Evolutionary conservation across 2,329 filamentous ascomycete genomes (phyloP).

Genomic region (Aspergillus chevalieri): DNA sequence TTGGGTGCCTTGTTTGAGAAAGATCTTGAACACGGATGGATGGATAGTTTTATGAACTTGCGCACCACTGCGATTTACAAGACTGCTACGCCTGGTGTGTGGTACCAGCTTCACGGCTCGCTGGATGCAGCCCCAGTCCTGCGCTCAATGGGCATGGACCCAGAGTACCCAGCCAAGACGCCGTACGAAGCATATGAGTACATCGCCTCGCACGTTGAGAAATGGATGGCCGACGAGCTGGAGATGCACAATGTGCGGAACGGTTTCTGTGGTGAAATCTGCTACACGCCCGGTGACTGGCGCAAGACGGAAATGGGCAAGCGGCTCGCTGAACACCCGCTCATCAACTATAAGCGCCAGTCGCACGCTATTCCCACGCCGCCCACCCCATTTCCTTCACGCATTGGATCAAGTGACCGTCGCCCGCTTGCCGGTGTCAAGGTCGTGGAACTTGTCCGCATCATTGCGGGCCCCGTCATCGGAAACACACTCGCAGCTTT

Average conservation of each 20-base stretch:
- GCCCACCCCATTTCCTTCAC: slow-evolving; percentile 15
- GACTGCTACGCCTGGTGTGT: slow-evolving; percentile 37
- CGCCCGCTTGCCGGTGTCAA: slow-evolving; percentile 36
- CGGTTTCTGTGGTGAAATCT: slow-evolving; percentile 36
- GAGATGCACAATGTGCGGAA: slow-evolving; percentile 31
- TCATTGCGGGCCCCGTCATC: slow-evolving; percentile 38
- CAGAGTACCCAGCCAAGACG: slow-evolving; percentile 6
- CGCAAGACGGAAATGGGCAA: slow-evolving; percentile 37
- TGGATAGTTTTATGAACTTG: slow-evolving; percentile 26
- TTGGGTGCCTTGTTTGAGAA: slow-evolving; percentile 20
- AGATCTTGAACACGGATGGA: slow-evolving; percentile 34
- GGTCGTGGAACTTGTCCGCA: slow-evolving; percentile 37
- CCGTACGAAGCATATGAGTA: slow-evolving; percentile 2
- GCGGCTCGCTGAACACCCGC: slow-evolving; percentile 32
- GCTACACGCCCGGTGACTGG: slow-evolving; percentile 38
- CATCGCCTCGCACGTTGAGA: slow-evolving; percentile 15
- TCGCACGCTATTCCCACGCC: slow-evolving; percentile 26
- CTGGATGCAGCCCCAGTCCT: slow-evolving; percentile 39
- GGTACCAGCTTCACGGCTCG: slow-evolving; percentile 46
- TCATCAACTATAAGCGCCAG: slow-evolving; percentile 33
- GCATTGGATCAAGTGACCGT: not conserved
- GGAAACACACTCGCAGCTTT: slow-evolving; percentile 39
- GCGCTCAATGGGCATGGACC: slow-evolving; percentile 38
- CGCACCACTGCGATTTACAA: slow-evolving; percentile 41
- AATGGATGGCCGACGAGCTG: slow-evolving; percentile 31